Percentiles rank a stretch among this genome's conserved stretches.
phyloP scores from a whole-genome alignment of 179 eudicot species.

The Drosera spatulata region DNA sequence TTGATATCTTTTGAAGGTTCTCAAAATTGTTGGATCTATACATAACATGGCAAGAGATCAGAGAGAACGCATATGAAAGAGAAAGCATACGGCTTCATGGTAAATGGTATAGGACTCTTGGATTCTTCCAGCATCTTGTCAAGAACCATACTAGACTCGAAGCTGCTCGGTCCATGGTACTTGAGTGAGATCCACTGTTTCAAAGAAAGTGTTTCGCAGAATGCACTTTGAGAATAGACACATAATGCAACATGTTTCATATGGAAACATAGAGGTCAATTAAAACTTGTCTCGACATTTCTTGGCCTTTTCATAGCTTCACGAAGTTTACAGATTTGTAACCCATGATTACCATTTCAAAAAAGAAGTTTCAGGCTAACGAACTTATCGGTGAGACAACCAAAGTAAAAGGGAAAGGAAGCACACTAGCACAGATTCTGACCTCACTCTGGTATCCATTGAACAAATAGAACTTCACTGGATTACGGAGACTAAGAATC shows the following conservation, averaged over 20 bases:
- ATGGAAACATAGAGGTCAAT: not conserved
- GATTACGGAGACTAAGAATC: too few relatives aligned
- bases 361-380: too few relatives aligned
- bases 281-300: too few relatives aligned
- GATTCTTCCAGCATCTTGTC: conserved; percentile 41
- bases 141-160: conserved; percentile 29
- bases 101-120: conserved; percentile 35
- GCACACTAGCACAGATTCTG: too few relatives aligned
- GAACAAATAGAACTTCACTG: too few relatives aligned
- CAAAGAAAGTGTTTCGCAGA: not conserved
- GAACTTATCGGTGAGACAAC: too few relatives aligned
- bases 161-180: conserved; percentile 41
- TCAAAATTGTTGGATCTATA: not conserved
- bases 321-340: too few relatives aligned
- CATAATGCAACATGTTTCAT: not conserved
- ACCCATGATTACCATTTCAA: too few relatives aligned
- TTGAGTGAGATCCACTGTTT: conserved; percentile 62
- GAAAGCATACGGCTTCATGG: conserved; percentile 55
- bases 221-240: not conserved
- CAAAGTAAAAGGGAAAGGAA: too few relatives aligned
- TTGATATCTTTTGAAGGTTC: not conserved
- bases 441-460: too few relatives aligned
- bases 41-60: not conserved
- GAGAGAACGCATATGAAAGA: not conserved
- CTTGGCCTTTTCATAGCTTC: too few relatives aligned